Percentiles rank a stretch among this genome's conserved stretches.
These are phyloP conservation scores for Pythium periplocum DNA, from an alignment of 352 stramenopile species.

Conservation along the genomic window DNA sequence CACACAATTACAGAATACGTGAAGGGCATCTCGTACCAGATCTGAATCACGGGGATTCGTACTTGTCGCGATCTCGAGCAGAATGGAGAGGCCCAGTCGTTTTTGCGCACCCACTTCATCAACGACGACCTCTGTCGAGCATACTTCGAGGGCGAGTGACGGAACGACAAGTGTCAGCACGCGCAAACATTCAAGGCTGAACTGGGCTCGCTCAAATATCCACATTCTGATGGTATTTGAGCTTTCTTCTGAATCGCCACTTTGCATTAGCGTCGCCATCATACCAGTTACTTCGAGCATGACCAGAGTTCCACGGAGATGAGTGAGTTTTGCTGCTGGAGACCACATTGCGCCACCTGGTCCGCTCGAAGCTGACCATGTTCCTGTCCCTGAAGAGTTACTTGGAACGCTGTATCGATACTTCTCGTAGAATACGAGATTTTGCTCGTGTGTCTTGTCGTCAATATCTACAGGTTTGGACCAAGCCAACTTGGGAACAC, in stretches of 20 bases:
- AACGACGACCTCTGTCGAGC: constrained; percentile 54
- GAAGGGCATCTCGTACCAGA: constrained; percentile 62
- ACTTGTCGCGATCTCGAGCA: constrained; percentile 77
- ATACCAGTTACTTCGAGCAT: constrained; percentile 73
- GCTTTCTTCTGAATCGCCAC: constrained; percentile 43
- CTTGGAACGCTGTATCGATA: constrained; percentile 68
- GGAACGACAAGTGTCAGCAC: constrained; percentile 74
- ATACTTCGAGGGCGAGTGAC: constrained; percentile 65
- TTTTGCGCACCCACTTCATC: constrained; percentile 42
- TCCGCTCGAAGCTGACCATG: constrained; percentile 52
- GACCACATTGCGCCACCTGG: constrained; percentile 62
- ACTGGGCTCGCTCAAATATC: constrained; percentile 75
- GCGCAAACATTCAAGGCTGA: constrained; percentile 71
- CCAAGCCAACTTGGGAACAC: constrained; percentile 64
- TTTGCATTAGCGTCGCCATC: constrained; percentile 59
- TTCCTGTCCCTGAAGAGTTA: constrained; percentile 23
- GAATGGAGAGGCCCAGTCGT: constrained; percentile 51
- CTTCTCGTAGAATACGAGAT: constrained; percentile 81
- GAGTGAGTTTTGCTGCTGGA: constrained; percentile 62
- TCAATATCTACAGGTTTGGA: constrained; percentile 80
- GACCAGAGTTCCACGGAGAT: constrained; percentile 70
- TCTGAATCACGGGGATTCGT: constrained; percentile 67
- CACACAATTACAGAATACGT: constrained; percentile 83
- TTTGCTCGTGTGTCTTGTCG: constrained; percentile 80
- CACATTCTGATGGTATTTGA: constrained; percentile 53